Percentiles rank a stretch among this genome's conserved stretches.
phyloP scores from a whole-genome alignment of 352 stramenopile genomes.

The Pythium periplocum region DNA sequence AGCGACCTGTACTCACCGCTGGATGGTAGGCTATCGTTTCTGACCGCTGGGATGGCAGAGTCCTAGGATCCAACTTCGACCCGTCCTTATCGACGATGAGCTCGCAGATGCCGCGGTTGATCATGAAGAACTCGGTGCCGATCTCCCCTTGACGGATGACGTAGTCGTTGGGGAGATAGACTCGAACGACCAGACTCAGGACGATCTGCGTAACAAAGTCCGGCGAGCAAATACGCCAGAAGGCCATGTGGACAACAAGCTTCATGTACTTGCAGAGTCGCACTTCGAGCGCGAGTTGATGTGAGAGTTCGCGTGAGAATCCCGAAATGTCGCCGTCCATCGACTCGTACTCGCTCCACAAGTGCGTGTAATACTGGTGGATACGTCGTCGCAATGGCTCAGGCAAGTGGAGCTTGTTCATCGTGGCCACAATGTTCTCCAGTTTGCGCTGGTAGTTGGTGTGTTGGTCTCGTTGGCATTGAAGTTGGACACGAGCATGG shows the following conservation, averaged over 20 bases:
- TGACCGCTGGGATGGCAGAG: constrained; percentile 7
- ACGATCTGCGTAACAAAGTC: constrained; percentile 71
- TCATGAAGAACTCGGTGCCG: constrained; percentile 60
- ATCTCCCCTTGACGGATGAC: constrained; percentile 57
- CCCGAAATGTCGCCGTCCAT: constrained; percentile 43
- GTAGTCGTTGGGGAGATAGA: constrained; percentile 74
- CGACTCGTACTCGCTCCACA: constrained; percentile 63
- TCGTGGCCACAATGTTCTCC: constrained; percentile 52
- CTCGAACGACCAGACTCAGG: constrained; percentile 38
- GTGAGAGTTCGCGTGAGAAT: constrained; percentile 43
- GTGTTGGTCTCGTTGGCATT: constrained; percentile 31
- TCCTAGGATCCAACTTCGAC: too few relatives aligned
- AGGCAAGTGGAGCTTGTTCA: constrained; percentile 45
- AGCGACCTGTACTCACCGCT: too few relatives aligned
- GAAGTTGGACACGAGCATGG: constrained; percentile 54
- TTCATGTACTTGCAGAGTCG: constrained; percentile 73
- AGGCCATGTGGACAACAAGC: constrained; percentile 49
- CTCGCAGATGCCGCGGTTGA: constrained; percentile 58
- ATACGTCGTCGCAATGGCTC: constrained; percentile 42
- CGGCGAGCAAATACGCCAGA: constrained; percentile 45
- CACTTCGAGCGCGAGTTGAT: constrained; percentile 52
- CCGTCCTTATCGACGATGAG: constrained; percentile 18
- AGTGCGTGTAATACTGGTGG: constrained; percentile 57
- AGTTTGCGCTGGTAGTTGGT: constrained; percentile 61
- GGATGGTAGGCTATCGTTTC: too few relatives aligned